These are phyloP conservation scores for Cutaneotrichosporon sp. DNA, from an alignment of 1,284 basidiomycete species.

Conservation along the genomic window DNA sequence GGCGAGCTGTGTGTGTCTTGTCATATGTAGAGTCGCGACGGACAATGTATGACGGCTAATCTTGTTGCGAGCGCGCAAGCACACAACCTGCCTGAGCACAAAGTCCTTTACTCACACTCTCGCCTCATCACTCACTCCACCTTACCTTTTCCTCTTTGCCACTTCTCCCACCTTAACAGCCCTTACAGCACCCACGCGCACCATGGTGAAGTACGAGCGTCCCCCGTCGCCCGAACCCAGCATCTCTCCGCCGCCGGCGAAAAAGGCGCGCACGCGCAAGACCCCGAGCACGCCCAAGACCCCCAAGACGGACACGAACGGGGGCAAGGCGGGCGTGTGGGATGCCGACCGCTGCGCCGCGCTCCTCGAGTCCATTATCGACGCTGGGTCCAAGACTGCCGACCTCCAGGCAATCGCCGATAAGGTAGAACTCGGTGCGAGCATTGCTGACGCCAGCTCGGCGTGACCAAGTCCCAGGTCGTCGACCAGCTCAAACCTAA, in stretches of 20 bases:
- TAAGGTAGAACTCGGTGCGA: background rate
- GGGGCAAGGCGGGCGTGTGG: conserved; percentile 10
- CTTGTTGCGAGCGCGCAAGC: too few species aligned
- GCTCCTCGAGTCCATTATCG: conserved; percentile 2
- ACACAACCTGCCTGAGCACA: background rate
- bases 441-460: conserved; percentile 4
- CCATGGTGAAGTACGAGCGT: background rate
- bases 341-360: background rate
- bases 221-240: background rate
- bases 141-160: background rate
- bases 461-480: conserved; percentile 5
- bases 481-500: conserved; percentile 10
- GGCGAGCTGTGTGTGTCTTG: background rate
- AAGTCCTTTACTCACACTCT: background rate
- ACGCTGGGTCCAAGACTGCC: background rate
- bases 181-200: background rate
- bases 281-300: background rate
- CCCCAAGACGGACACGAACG: conserved; percentile 2
- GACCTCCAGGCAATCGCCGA: background rate
- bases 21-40: background rate
- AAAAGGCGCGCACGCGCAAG: too few species aligned
- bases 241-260: background rate
- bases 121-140: background rate
- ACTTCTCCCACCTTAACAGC: background rate
- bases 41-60: too few species aligned